Evolutionary conservation across 2,329 filamentous ascomycete genomes (phyloP), one percentile per base, ranked within the genome.

Genomic region (Rhynchosporium graminicola): DNA sequence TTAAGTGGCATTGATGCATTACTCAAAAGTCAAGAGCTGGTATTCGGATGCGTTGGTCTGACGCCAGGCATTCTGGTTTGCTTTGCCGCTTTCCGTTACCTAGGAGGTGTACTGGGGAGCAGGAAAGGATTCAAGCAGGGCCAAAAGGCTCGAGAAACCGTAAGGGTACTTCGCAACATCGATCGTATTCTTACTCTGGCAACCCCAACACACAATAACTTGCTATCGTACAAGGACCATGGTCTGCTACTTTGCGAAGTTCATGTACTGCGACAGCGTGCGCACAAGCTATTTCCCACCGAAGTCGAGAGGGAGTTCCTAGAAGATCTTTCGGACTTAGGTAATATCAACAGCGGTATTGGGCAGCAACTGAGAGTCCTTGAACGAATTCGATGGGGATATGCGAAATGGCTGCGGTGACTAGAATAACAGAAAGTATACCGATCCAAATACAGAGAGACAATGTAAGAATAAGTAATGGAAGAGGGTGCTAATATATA

Each of bases 41-140:
- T 99, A 29, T 99, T 99, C 77, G 95, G 92, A n/a, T 97, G 99
- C 72, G 88, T 99, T 43, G 93, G 93, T 5, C 80, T 99, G 31
- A 98, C 95, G 0, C 95, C 95, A 0, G 94, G 95, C 12, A 83
- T 98, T n/a, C 79, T 99, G 36, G 91, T 98, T 43, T 90, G 88
- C 1, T 86, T 94, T 65, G 87, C 86, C n/a, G 77, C 87, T 10
- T 77, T 88, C 52, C 86, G 86, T 67, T 98, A 94, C 80, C 74
- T 97, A 1, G 81, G 83, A 43, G 82, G 85, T 20, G 74, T 87
- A 0, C 84, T 97, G 63, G 89, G 88, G 48, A 88, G 83, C 65
- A 86, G 91, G 54, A 87, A 81, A 69, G 90, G 92, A 13, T 78
- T 88, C 54, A 84, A 82, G 57, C 82, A 84, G 60, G 86, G 84